These are phyloP conservation scores for Antrodiella citrinella DNA, from an alignment of 768 basidiomycete species.

Conservation along the genomic window DNA sequence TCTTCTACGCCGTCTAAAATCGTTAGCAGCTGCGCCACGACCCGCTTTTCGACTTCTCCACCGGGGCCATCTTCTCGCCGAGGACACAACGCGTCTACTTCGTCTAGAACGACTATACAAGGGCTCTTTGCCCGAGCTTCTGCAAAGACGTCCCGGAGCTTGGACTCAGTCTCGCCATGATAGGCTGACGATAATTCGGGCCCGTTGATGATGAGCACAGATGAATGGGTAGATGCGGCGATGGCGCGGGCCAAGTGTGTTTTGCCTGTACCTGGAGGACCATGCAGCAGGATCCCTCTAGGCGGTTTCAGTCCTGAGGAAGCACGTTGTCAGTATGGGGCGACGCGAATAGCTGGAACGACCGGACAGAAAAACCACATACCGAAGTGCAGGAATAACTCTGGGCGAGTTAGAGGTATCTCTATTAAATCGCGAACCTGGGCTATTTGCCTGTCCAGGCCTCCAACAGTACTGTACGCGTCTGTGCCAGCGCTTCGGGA, in stretches of 20 bases:
- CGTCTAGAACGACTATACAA: slow-evolving; percentile 91
- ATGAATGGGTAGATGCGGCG: slow-evolving; percentile 76
- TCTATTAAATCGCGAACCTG: slow-evolving; percentile 83
- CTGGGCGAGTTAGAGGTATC: slow-evolving; percentile 76
- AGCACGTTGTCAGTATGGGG: slow-evolving; percentile 3
- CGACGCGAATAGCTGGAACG: not conserved
- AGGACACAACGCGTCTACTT: slow-evolving; percentile 93
- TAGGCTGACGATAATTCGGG: slow-evolving; percentile 93
- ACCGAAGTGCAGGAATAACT: slow-evolving; percentile 73
- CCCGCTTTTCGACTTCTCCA: slow-evolving; percentile 92
- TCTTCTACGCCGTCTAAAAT: slow-evolving; percentile 87
- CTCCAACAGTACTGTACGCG: slow-evolving; percentile 82
- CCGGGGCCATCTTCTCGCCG: slow-evolving; percentile 82
- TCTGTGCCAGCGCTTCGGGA: slow-evolving; percentile 28
- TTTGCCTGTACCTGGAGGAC: slow-evolving; percentile 96
- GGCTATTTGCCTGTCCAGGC: slow-evolving; percentile 78
- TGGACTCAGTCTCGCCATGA: slow-evolving; percentile 94
- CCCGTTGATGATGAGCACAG: slow-evolving; percentile 90
- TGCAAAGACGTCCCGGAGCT: slow-evolving; percentile 81
- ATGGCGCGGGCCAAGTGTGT: slow-evolving; percentile 94
- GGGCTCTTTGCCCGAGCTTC: slow-evolving; percentile 78
- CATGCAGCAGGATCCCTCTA: slow-evolving; percentile 90
- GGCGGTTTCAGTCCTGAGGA: slow-evolving; percentile 83
- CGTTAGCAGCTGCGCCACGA: slow-evolving; percentile 91
- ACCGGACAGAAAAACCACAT: slow-evolving; percentile 5